phyloP scores from a whole-genome alignment of 371 early-diverging fungal species.

The Syncephalastrum monosporum region DNA sequence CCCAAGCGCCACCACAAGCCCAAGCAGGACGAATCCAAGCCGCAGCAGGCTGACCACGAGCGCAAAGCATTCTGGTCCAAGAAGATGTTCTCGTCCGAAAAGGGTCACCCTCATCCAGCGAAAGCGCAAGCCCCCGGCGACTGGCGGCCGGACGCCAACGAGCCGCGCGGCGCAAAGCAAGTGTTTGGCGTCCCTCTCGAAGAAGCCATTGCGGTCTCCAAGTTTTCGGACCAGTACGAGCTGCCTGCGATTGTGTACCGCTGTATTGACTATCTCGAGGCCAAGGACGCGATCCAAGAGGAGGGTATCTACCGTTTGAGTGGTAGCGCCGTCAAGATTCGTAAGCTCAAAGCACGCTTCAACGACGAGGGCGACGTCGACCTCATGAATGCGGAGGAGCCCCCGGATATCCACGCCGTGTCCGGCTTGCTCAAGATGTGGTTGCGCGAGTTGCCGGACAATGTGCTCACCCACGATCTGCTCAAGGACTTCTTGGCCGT shows the following conservation, averaged over 20 bases:
- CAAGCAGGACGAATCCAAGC: slow-evolving; percentile 19
- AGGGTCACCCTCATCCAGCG: background rate
- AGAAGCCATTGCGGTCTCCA: slow-evolving; percentile 59
- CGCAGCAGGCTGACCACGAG: slow-evolving; percentile 10
- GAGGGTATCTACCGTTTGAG: slow-evolving; percentile 95
- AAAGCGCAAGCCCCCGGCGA: slow-evolving; percentile 8
- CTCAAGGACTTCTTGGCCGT: slow-evolving; percentile 77
- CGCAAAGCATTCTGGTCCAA: slow-evolving; percentile 29
- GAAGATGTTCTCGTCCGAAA: slow-evolving; percentile 27
- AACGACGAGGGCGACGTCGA: slow-evolving; percentile 55
- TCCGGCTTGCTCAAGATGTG: slow-evolving; percentile 92
- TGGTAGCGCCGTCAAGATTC: slow-evolving; percentile 75
- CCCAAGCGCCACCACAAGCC: background rate
- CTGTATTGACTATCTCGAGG: slow-evolving; percentile 93
- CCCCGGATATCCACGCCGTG: slow-evolving; percentile 88
- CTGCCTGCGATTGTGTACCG: slow-evolving; percentile 92
- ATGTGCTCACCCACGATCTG: slow-evolving; percentile 78
- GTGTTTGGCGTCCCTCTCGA: slow-evolving; percentile 78
- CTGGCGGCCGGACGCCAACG: slow-evolving; percentile 8
- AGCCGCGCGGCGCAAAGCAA: slow-evolving; percentile 34
- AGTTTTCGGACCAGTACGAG: slow-evolving; percentile 69
- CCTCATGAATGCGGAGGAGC: slow-evolving; percentile 48
- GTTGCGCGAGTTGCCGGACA: slow-evolving; percentile 85
- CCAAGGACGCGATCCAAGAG: slow-evolving; percentile 76
- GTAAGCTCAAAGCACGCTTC: slow-evolving; percentile 75